A percentile compares a stretch with the other conserved stretches of the same genome.
phyloP scores from a whole-genome alignment of 1,284 basidiomycete species.

The Meripilus lineatus region DNA sequence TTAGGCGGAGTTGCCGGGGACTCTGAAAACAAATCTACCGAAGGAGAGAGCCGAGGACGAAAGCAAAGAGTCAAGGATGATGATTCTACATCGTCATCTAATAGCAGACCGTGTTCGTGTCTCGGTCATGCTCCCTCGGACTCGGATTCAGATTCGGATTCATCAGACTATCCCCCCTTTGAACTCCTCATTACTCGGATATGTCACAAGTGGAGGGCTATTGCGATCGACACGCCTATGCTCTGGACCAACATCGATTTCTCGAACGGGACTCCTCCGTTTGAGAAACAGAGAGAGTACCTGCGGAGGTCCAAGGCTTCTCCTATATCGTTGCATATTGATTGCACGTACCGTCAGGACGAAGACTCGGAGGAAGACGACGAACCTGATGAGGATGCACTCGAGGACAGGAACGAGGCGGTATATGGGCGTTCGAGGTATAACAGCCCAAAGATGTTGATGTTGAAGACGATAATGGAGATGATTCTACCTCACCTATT shows the following conservation, averaged over 20 bases:
- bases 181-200: conserved; percentile 36
- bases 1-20: too few species aligned
- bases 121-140: too few species aligned
- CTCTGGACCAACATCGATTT: conserved; percentile 29
- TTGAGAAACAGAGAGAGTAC: not conserved
- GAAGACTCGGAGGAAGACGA: conserved; percentile 23
- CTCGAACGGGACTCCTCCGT: not conserved
- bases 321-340: conserved; percentile 2
- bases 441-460: too few species aligned
- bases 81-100: too few species aligned
- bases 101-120: too few species aligned
- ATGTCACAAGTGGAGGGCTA: conserved; percentile 30
- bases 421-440: conserved; percentile 16
- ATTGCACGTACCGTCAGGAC: conserved; percentile 16
- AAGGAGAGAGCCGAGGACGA: not conserved
- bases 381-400: conserved; percentile 20
- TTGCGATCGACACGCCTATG: conserved; percentile 24
- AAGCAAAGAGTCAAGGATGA: not conserved
- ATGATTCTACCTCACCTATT: conserved; percentile 46
- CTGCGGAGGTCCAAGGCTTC: conserved; percentile 2
- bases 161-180: not conserved
- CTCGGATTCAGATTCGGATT: too few species aligned
- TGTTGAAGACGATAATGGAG: conserved; percentile 35
- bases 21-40: not conserved
- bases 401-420: conserved; percentile 18